Percentiles rank a stretch among this genome's conserved stretches.
These are phyloP conservation scores for Penicillium sp. DNA, from an alignment of 2,329 filamentous ascomycete species.

Conservation along the genomic window DNA sequence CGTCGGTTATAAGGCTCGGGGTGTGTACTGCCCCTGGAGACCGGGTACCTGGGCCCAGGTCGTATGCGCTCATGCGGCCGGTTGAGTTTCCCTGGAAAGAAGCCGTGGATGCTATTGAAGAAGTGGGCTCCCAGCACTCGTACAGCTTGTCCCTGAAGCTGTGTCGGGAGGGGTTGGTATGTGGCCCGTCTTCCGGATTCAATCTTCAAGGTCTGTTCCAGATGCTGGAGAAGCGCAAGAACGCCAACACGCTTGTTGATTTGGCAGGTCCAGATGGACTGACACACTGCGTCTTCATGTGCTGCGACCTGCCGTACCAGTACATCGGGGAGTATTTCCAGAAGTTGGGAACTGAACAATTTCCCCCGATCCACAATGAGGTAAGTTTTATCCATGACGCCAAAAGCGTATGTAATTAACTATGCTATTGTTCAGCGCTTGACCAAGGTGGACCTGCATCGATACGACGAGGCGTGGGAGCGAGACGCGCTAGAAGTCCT, in stretches of 20 bases:
- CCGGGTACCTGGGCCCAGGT: conserved; percentile 55
- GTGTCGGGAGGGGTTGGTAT: conserved; percentile 54
- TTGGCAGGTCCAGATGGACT: conserved; percentile 45
- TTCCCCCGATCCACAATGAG: conserved; percentile 48
- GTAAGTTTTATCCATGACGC: conserved; percentile 24
- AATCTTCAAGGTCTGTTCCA: conserved; percentile 52
- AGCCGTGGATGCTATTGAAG: conserved; percentile 53
- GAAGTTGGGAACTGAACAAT: conserved; percentile 48
- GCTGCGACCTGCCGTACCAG: conserved; percentile 60
- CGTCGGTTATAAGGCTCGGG: conserved; percentile 35
- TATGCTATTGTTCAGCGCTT: conserved; percentile 36
- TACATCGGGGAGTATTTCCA: conserved; percentile 58
- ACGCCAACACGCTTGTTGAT: conserved; percentile 41
- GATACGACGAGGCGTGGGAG: conserved; percentile 55
- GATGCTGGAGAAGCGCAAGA: conserved; percentile 48
- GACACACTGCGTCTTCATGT: conserved; percentile 55
- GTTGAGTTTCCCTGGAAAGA: conserved; percentile 56
- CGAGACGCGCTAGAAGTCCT: conserved; percentile 40
- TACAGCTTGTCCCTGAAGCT: conserved; percentile 52
- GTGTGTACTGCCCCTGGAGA: conserved; percentile 56
- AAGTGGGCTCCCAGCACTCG: conserved; percentile 53
- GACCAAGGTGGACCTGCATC: conserved; percentile 49
- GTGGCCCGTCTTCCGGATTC: conserved; percentile 58
- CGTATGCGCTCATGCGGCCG: conserved; percentile 47
- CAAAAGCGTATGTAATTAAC: not conserved